A percentile compares a stretch with the other conserved stretches of the same genome.
Evolutionary conservation across 345 rosid genomes (phyloP).

Genomic region (Citrus reticulata): DNA sequence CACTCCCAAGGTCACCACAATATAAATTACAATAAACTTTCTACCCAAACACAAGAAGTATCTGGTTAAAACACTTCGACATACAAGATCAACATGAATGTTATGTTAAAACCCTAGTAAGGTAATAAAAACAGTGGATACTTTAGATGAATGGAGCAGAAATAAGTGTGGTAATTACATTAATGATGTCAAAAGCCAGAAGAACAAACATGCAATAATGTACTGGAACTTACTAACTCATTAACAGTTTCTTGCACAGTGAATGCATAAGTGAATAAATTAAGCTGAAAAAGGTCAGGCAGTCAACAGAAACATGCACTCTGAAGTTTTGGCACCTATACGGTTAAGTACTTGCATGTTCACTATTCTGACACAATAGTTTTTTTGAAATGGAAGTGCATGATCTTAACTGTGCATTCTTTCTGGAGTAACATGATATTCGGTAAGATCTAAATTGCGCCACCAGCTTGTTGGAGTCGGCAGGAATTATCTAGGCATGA

Average conservation of each 20-base stretch:
- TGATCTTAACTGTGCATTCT: background rate
- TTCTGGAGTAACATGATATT: background rate
- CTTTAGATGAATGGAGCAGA: background rate
- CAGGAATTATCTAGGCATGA: background rate
- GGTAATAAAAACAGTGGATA: background rate
- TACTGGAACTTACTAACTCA: background rate
- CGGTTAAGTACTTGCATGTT: background rate
- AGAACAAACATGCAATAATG: background rate
- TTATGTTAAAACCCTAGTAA: background rate
- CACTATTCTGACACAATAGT: background rate
- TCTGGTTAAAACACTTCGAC: background rate
- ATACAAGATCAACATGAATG: background rate
- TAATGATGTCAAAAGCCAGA: background rate
- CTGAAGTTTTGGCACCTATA: background rate
- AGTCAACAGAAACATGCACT: background rate
- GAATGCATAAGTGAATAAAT: background rate
- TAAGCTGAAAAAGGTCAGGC: background rate
- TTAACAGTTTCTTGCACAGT: background rate
- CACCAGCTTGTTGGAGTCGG: background rate
- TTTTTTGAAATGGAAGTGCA: background rate
- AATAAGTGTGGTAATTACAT: background rate
- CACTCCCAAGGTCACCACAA: background rate
- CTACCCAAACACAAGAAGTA: background rate
- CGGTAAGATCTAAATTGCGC: background rate
- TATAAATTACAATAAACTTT: slow-evolving; percentile 1